phyloP scores from a whole-genome alignment of 192 early-diverging fungal genomes.

The Phlyctochytrium arcticum region DNA sequence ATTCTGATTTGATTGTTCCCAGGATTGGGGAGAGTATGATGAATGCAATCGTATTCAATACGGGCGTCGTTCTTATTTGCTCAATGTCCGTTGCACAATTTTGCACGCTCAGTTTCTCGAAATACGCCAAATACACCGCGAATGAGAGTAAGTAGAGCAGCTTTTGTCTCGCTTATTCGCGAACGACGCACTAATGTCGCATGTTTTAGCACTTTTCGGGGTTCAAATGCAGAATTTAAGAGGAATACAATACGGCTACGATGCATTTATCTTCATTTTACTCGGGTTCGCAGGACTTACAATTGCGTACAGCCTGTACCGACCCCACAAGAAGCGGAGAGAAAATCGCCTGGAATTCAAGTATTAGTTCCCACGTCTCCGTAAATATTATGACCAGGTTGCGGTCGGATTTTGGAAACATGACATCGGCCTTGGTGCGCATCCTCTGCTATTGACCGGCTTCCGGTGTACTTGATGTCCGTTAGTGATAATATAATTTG shows the following conservation, averaged over 20 bases:
- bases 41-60: slow-evolving; percentile 57
- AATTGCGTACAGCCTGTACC: slow-evolving; percentile 42
- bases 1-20: neutral
- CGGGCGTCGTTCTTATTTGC: slow-evolving; percentile 50
- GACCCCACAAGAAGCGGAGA: slow-evolving; percentile 42
- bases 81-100: slow-evolving; percentile 59
- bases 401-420: too few species aligned
- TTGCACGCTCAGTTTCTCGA: slow-evolving; percentile 46
- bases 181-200: neutral
- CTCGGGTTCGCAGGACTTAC: slow-evolving; percentile 41
- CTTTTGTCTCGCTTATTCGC: neutral
- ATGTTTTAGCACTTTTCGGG: slow-evolving; percentile 48
- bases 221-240: slow-evolving; percentile 50
- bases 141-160: slow-evolving; percentile 40
- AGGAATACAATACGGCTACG: slow-evolving; percentile 47
- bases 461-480: too few species aligned
- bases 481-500: too few species aligned
- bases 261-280: slow-evolving; percentile 44
- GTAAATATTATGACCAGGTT: too few species aligned
- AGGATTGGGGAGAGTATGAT: slow-evolving; percentile 61
- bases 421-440: too few species aligned
- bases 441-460: too few species aligned
- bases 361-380: too few species aligned
- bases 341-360: slow-evolving; percentile 11
- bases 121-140: slow-evolving; percentile 50